Evolutionary conservation across 1,139 yeast species (phyloP).

Genomic region (Zygoascus meyerae): DNA sequence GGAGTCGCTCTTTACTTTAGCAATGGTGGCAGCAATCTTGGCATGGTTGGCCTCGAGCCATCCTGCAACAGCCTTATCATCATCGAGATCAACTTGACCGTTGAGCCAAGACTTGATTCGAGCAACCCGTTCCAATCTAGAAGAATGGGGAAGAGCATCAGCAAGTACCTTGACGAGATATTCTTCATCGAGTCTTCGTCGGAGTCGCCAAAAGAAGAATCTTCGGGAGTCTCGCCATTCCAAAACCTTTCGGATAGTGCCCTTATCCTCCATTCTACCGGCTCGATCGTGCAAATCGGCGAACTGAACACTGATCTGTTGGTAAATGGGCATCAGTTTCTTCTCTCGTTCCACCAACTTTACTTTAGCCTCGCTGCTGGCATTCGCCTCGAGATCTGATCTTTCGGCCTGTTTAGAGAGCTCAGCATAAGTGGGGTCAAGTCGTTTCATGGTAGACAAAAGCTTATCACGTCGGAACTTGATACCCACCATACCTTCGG

Average conservation of each 20-base stretch:
- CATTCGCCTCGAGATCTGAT: conserved; percentile 52
- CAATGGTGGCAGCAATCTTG: conserved; percentile 54
- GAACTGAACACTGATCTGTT: conserved; percentile 89
- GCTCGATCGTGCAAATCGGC: conserved; percentile 98
- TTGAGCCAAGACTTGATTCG: conserved; percentile 78
- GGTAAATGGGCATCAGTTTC: conserved; percentile 75
- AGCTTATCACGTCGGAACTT: conserved; percentile 92
- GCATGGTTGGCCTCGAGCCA: conserved; percentile 82
- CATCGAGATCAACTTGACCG: conserved; percentile 62
- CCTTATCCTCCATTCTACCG: conserved; percentile 95
- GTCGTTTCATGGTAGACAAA: conserved; percentile 80
- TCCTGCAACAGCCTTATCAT: conserved; percentile 72
- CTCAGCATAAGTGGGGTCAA: conserved; percentile 68
- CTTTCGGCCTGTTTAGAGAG: conserved; percentile 53
- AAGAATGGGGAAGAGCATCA: conserved; percentile 54
- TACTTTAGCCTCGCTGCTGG: conserved; percentile 57
- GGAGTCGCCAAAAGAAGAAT: conserved; percentile 97
- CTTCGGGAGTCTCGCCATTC: conserved; percentile 88
- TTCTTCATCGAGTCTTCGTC: conserved; percentile 93
- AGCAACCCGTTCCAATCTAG: conserved; percentile 76
- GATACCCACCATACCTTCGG: conserved; percentile 98
- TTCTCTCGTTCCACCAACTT: conserved; percentile 75
- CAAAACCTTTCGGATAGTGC: conserved; percentile 76
- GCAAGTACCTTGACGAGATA: conserved; percentile 72
- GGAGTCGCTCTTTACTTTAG: conserved; percentile 41